Evolutionary conservation across 116 monocot species (phyloP).

Genomic region (Iris pallida): DNA sequence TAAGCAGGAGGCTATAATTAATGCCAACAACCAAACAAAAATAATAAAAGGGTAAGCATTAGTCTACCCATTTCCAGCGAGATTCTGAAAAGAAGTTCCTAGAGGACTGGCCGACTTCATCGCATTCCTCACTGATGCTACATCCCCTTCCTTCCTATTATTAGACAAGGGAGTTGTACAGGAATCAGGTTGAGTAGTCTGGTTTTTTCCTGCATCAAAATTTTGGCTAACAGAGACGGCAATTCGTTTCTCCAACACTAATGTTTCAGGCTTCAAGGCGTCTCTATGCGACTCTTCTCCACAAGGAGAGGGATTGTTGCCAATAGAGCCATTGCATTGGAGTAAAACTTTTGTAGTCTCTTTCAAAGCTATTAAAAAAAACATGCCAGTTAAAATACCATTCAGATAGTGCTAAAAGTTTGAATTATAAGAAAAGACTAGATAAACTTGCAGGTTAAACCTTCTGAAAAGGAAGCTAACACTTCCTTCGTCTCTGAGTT

Average conservation of each 20-base stretch:
- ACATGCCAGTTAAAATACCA: background rate
- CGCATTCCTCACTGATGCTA: background rate
- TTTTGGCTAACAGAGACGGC: constrained; percentile 5
- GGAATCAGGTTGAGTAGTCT: background rate
- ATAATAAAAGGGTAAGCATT: background rate
- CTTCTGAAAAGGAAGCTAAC: constrained; percentile 18
- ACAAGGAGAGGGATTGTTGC: constrained; percentile 3
- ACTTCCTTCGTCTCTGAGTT: constrained; percentile 5
- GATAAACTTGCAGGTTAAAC: background rate
- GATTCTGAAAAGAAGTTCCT: background rate
- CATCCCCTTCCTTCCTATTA: constrained; percentile 2
- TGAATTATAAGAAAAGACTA: background rate
- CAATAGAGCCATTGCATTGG: constrained; percentile 5
- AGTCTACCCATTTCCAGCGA: constrained; percentile 25
- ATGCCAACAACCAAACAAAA: too few species aligned
- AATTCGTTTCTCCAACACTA: constrained; percentile 1
- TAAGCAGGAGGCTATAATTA: background rate
- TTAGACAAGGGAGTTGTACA: background rate
- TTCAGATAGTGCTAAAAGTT: background rate
- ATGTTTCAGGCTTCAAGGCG: constrained; percentile 6
- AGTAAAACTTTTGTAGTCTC: constrained; percentile 1
- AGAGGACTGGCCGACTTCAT: background rate
- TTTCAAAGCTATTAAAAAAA: too few species aligned
- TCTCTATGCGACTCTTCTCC: background rate
- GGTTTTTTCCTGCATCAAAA: constrained; percentile 1